Evolutionary conservation across 345 rosid genomes (phyloP).

Genomic region (Heritiera fomes): DNA sequence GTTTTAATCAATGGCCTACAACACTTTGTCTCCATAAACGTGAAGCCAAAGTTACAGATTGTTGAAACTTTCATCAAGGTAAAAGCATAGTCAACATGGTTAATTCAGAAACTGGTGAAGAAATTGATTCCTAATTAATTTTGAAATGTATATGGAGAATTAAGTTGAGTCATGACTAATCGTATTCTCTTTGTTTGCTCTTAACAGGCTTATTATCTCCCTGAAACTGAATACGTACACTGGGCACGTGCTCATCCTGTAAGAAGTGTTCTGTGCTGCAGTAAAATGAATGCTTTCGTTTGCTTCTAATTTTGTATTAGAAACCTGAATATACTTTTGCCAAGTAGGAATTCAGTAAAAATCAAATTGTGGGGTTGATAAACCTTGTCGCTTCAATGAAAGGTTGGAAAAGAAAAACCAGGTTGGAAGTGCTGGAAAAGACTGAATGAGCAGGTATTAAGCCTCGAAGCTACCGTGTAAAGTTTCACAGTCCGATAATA

Average conservation of each 20-base stretch:
- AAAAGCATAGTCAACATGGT: constrained; percentile 3
- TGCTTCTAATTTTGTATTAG: no score
- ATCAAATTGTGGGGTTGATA: no score
- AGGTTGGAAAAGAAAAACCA: no score
- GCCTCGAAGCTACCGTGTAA: no score
- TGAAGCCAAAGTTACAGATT: constrained; percentile 70
- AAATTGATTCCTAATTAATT: neutral
- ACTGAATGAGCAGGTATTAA: no score
- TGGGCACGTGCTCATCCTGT: constrained; percentile 97
- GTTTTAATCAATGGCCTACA: constrained; percentile 88
- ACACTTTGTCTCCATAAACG: constrained; percentile 65
- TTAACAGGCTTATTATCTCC: constrained; percentile 88
- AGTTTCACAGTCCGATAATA: no score
- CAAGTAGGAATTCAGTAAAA: no score
- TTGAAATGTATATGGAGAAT: neutral
- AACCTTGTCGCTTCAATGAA: no score
- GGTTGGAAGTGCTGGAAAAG: no score
- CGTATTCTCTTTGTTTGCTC: neutral
- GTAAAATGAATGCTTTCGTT: neutral
- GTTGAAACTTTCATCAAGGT: constrained; percentile 94
- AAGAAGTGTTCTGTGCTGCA: constrained; percentile 29
- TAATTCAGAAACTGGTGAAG: neutral
- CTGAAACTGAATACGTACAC: constrained; percentile 93
- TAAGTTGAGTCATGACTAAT: neutral
- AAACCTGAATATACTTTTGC: no score